Conservation (phyloP, 1,284 basidiomycete genomes). For the Heterobasidion parviporum region DNA sequence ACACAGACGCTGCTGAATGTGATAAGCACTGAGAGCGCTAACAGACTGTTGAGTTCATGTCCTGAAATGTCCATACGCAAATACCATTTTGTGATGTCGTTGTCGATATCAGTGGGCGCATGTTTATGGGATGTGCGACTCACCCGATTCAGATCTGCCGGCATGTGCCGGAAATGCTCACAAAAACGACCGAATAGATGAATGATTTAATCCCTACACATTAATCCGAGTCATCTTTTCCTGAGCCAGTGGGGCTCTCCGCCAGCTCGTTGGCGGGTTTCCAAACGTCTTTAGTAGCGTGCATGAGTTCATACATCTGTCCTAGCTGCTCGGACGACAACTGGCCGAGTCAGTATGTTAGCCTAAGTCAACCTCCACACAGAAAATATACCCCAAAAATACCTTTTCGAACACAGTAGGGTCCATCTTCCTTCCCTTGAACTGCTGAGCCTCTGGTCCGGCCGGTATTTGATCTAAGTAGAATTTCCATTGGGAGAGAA, state of each 20-base stretch:
- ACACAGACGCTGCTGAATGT: too few species aligned
- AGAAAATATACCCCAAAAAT: background rate
- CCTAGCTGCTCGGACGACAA: slow-evolving; percentile 90
- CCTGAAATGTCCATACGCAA: too few species aligned
- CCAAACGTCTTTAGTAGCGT: slow-evolving; percentile 81
- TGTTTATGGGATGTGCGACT: too few species aligned
- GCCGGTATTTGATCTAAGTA: slow-evolving; percentile 72
- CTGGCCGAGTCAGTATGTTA: slow-evolving; percentile 25
- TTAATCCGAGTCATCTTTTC: background rate
- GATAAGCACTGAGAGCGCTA: too few species aligned
- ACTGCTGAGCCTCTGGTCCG: slow-evolving; percentile 34
- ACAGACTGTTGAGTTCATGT: too few species aligned
- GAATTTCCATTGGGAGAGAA: slow-evolving; percentile 87
- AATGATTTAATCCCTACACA: background rate
- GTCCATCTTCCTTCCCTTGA: slow-evolving; percentile 68
- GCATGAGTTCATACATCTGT: slow-evolving; percentile 90
- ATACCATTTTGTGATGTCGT: too few species aligned
- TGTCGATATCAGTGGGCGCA: too few species aligned
- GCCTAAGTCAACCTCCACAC: background rate
- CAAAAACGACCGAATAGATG: too few species aligned
- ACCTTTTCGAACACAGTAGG: slow-evolving; percentile 77
- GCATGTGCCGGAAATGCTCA: too few species aligned
- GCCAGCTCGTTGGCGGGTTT: slow-evolving; percentile 34
- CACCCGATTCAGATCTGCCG: too few species aligned
- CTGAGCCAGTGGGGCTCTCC: slow-evolving; percentile 6